phyloP scores from a whole-genome alignment of 345 rosid species.

The Syzygium aqueum region DNA sequence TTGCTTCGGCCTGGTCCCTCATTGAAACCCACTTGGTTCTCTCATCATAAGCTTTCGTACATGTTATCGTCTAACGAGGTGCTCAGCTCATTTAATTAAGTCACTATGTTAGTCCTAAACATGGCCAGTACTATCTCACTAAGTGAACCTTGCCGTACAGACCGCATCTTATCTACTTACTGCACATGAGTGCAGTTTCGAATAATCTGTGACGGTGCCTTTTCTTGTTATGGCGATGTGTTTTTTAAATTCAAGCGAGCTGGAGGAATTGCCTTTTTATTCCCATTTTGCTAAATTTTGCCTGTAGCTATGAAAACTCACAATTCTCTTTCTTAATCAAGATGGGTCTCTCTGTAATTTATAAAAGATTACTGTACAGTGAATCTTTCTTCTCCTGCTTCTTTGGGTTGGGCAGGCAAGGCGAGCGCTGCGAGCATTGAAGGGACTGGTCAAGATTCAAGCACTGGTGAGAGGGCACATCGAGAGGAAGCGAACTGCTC shows the following conservation, averaged over 20 bases:
- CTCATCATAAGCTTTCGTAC: background rate
- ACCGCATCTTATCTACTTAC: background rate
- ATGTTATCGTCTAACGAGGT: background rate
- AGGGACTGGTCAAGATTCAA: conserved; percentile 92
- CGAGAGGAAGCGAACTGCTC: conserved; percentile 56
- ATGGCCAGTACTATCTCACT: background rate
- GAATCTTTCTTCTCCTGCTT: background rate
- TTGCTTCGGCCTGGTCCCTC: background rate
- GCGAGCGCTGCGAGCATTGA: conserved; percentile 86
- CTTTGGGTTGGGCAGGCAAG: conserved; percentile 39
- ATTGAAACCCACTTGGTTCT: background rate
- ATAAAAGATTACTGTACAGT: background rate
- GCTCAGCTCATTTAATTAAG: background rate
- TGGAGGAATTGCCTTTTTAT: background rate
- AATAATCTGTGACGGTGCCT: background rate
- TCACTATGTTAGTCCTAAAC: background rate
- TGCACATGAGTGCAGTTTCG: background rate
- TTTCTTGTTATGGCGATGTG: background rate
- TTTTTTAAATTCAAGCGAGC: background rate
- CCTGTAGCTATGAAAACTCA: background rate
- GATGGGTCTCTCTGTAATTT: background rate
- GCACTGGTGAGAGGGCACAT: conserved; percentile 93
- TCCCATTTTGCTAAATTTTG: background rate
- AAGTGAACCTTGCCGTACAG: background rate
- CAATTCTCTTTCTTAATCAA: background rate